Evolutionary conservation across 257 asterid genomes (phyloP).

Genomic region (Striga asiatica): DNA sequence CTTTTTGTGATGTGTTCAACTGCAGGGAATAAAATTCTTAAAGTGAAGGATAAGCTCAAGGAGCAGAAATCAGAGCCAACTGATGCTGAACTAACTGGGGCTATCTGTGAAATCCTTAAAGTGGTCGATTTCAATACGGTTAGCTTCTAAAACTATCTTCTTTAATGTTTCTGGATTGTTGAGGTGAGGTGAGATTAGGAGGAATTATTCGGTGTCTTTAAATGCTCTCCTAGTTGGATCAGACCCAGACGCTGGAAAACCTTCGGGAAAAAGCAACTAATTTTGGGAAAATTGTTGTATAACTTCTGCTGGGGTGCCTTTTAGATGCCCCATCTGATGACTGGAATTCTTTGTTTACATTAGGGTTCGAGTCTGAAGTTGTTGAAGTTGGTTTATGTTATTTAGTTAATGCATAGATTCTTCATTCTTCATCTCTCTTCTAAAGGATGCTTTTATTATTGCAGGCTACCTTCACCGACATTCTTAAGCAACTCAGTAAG

Average conservation of each 20-base stretch:
- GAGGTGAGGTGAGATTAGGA: no score
- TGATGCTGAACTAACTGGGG: slow-evolving; percentile 35
- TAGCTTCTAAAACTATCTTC: slow-evolving; percentile 16
- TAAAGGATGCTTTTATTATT: slow-evolving; percentile 17
- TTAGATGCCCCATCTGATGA: neutral
- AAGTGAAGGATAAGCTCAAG: slow-evolving; percentile 36
- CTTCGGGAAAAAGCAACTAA: neutral
- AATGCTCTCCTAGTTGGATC: neutral
- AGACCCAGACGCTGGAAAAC: neutral
- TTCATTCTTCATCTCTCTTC: no score
- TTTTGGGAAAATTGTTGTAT: neutral
- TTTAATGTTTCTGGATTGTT: neutral
- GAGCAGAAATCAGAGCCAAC: slow-evolving; percentile 36
- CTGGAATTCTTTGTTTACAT: neutral
- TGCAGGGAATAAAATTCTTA: slow-evolving; percentile 39
- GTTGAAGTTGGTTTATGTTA: no score
- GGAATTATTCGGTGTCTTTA: neutral
- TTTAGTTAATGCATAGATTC: no score
- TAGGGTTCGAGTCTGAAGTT: no score
- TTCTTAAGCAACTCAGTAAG: slow-evolving; percentile 81
- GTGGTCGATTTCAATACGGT: slow-evolving; percentile 64
- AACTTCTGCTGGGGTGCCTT: neutral
- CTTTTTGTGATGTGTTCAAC: slow-evolving; percentile 1
- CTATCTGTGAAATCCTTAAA: slow-evolving; percentile 41
- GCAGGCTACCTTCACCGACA: slow-evolving; percentile 97